These are phyloP conservation scores for Suillus ampliporus DNA, from an alignment of 768 basidiomycete species.

Conservation along the genomic window DNA sequence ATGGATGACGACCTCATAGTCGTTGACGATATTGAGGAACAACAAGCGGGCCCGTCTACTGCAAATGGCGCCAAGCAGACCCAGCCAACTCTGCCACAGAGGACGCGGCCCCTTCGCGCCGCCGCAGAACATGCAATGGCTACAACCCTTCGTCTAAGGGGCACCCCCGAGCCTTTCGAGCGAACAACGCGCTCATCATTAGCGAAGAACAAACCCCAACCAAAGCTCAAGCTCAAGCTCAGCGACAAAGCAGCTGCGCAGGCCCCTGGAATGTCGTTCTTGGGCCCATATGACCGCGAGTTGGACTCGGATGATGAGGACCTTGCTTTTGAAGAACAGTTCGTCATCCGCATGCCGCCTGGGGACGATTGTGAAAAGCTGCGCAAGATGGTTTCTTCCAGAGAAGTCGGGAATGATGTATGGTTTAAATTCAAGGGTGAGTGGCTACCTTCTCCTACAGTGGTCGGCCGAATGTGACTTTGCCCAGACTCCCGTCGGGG, in stretches of 20 bases:
- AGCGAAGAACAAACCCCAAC: conserved; percentile 55
- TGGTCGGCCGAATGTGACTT: background rate
- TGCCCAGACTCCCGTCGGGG: conserved; percentile 85
- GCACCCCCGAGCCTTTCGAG: conserved; percentile 42
- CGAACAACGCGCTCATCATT: conserved; percentile 64
- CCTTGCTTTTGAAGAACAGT: conserved; percentile 95
- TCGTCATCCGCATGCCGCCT: conserved; percentile 87
- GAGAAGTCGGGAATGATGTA: conserved; percentile 82
- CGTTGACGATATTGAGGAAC: conserved; percentile 60
- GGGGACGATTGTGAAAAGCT: conserved; percentile 82
- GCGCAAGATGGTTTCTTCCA: conserved; percentile 78
- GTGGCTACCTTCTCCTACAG: background rate
- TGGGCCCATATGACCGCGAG: conserved; percentile 93
- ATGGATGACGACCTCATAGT: conserved; percentile 71
- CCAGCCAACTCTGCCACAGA: conserved; percentile 23
- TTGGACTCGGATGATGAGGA: conserved; percentile 96
- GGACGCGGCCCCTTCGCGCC: conserved; percentile 38
- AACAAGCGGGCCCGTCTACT: conserved; percentile 43
- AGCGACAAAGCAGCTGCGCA: conserved; percentile 83
- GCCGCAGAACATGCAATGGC: conserved; percentile 43
- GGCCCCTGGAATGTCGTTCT: conserved; percentile 85
- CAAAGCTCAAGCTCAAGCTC: conserved; percentile 88
- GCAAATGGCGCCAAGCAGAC: conserved; percentile 30
- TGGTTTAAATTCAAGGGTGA: conserved; percentile 99
- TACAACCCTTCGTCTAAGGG: conserved; percentile 37